These are phyloP conservation scores for Bipolaris gigantea DNA, from an alignment of 2,329 filamentous ascomycete genomes.

Conservation along the genomic window DNA sequence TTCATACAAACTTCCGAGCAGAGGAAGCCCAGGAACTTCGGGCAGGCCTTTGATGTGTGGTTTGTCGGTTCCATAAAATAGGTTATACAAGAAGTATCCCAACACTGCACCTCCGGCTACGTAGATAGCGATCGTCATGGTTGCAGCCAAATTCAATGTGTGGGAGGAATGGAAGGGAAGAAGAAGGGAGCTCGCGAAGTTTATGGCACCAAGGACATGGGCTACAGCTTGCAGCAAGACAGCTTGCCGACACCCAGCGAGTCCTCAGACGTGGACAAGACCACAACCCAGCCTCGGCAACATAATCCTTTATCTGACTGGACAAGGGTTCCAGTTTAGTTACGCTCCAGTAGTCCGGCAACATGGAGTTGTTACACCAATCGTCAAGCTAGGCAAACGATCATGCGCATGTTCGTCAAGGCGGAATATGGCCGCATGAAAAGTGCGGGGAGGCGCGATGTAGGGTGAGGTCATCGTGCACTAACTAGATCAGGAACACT, in stretches of 20 bases:
- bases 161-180: background rate
- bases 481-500: background rate
- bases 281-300: conserved; percentile 7
- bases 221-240: background rate
- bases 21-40: conserved; percentile 51
- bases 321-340: background rate
- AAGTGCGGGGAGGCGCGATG: conserved; percentile 3
- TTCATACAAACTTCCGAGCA: conserved; percentile 52
- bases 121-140: conserved; percentile 47
- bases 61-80: conserved; percentile 51
- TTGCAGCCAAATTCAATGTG: conserved; percentile 1
- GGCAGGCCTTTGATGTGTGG: conserved; percentile 54
- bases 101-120: conserved; percentile 47
- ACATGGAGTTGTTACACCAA: conserved; percentile 4
- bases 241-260: background rate
- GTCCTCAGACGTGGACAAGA: background rate
- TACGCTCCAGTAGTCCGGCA: background rate
- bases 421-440: background rate
- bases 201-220: too few relatives aligned
- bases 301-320: conserved; percentile 11
- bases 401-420: conserved; percentile 3
- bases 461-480: conserved; percentile 9
- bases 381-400: background rate
- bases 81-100: conserved; percentile 45
- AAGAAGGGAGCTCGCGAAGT: background rate